Conservation (phyloP, 2,329 filamentous ascomycete genomes). For the Onygenales sp. region DNA sequence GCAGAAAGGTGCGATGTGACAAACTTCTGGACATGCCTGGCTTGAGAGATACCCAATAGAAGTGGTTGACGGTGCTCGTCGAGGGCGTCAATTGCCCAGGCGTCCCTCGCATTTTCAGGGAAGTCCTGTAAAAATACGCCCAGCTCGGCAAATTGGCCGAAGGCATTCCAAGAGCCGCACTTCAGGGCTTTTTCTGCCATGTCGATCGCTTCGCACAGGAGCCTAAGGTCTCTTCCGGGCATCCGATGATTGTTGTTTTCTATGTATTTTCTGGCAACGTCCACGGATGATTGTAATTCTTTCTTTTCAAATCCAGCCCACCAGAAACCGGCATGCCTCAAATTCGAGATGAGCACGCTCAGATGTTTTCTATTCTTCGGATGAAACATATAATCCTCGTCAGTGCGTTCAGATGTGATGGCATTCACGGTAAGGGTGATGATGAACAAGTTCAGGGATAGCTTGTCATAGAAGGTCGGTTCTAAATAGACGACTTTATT, state of each 20-base stretch:
- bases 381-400: slow-evolving; percentile 84
- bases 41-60: slow-evolving; percentile 49
- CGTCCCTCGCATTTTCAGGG: slow-evolving; percentile 47
- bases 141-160: slow-evolving; percentile 65
- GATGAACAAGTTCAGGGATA: slow-evolving; percentile 75
- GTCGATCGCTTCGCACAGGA: slow-evolving; percentile 56
- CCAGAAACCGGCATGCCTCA: slow-evolving; percentile 79
- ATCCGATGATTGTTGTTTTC: slow-evolving; percentile 51
- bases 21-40: slow-evolving; percentile 46
- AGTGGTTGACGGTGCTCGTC: slow-evolving; percentile 34
- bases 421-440: slow-evolving; percentile 79
- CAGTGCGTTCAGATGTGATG: slow-evolving; percentile 74
- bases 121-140: slow-evolving; percentile 63
- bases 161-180: slow-evolving; percentile 56
- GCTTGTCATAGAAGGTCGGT: slow-evolving; percentile 73
- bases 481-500: slow-evolving; percentile 66
- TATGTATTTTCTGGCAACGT: slow-evolving; percentile 60
- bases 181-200: slow-evolving; percentile 51
- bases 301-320: slow-evolving; percentile 62
- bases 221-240: slow-evolving; percentile 47
- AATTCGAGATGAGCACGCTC: slow-evolving; percentile 61
- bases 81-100: slow-evolving; percentile 57
- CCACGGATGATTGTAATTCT: slow-evolving; percentile 53
- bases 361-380: slow-evolving; percentile 59
- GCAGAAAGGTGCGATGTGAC: slow-evolving; percentile 33